phyloP scores from a whole-genome alignment of 345 rosid species.

The Barbarea vulgaris region DNA sequence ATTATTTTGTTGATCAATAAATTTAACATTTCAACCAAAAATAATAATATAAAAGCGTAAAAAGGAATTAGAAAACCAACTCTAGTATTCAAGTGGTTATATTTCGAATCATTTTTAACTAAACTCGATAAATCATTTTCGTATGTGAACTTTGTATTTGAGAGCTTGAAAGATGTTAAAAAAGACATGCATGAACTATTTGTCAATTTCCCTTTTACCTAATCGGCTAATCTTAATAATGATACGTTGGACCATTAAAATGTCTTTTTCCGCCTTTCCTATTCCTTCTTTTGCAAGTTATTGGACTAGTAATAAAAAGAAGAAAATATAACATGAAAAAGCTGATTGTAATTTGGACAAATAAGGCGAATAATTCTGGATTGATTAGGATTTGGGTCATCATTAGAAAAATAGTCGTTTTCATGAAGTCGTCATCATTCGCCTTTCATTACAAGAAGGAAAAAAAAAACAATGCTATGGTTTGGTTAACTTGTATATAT shows the following conservation, averaged over 20 bases:
- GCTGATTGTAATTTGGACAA: constrained; percentile 15
- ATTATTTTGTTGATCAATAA: too few species aligned
- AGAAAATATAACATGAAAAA: background rate
- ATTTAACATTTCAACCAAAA: too few species aligned
- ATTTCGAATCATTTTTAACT: background rate
- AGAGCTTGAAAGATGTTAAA: constrained; percentile 2
- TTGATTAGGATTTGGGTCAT: constrained; percentile 18
- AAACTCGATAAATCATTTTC: constrained; percentile 5
- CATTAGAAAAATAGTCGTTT: constrained; percentile 8
- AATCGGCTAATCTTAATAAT: constrained; percentile 14
- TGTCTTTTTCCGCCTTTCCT: constrained; percentile 29
- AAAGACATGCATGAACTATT: constrained; percentile 31
- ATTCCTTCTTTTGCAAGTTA: constrained; percentile 37
- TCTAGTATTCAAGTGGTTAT: background rate
- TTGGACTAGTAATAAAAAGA: background rate
- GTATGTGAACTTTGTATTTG: constrained; percentile 13
- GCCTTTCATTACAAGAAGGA: background rate
- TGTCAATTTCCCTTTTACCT: constrained; percentile 29
- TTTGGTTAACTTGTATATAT: background rate
- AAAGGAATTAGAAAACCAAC: background rate
- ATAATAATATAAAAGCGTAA: background rate
- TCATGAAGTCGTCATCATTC: constrained; percentile 25
- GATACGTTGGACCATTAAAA: constrained; percentile 35
- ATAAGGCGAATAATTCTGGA: constrained; percentile 7
- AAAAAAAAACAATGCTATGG: background rate